Evolutionary conservation across 768 basidiomycete species (phyloP), one percentile per base, ranked within the genome.

Genomic region (Udeniomyces megalosporus): DNA sequence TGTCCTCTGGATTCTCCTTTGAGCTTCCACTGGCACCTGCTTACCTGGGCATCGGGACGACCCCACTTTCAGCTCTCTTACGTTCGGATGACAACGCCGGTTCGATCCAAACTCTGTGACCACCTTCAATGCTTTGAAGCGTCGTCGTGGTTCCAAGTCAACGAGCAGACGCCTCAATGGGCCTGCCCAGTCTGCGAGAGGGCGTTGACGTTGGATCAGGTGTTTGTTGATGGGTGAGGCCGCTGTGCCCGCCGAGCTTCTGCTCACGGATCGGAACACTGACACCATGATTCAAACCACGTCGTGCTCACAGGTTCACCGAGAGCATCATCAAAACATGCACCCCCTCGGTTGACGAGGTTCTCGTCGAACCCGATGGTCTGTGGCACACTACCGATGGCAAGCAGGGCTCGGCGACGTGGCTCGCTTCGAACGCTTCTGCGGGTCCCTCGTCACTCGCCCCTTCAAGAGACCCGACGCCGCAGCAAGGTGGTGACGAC

Each of bases 71-170:
- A 80, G 92, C 76, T 99, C 65, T 89, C 88, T 49, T 95, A 86
- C 72, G 81, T 84, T 72, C 86, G 92, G 6, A 82, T 99, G 60
- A 77, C 74, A 35, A 84, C 80, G 0, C 93, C 95, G 8, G 84
- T 86, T 71, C 86, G 93, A 32, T 92, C 95, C 0, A 78, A 76
- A n/a, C 77, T 78, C 63, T 97, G 95, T 70, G 82, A 86, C 42
- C 95, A 97, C 73, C 76, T 86, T 7, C 87, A 91, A 68, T 99
- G 95, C 72, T 99, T 97, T 74, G 95, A 99, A 73, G 91, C 91
- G 0, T 79, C 78, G 20, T 88, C 86, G 45, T 99, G 91, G 91
- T 88, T 85, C 70, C 84, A 84, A 4, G 82, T 93, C 71, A 97
- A 95, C 82, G 88, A 93, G 70, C 84, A 88, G 75, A 96, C 91